These are phyloP conservation scores for Hura crepitans DNA, from an alignment of 441 rosid species.

Conservation along the genomic window DNA sequence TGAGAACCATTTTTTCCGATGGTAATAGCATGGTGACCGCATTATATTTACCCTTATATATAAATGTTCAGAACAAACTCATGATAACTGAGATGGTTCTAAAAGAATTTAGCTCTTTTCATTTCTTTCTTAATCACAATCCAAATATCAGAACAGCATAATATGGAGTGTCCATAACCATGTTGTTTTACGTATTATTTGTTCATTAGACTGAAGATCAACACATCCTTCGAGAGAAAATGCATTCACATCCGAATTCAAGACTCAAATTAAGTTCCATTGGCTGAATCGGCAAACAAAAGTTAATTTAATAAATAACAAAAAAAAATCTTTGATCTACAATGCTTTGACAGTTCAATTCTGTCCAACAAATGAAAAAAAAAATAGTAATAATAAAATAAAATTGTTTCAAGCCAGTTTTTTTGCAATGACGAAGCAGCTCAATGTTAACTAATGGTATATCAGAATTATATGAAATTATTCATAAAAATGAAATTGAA, in stretches of 20 bases:
- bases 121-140: neutral
- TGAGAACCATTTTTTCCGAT: neutral
- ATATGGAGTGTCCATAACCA: neutral
- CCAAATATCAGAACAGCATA: neutral
- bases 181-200: neutral
- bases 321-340: neutral
- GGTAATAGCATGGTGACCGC: too few species aligned
- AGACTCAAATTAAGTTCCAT: neutral
- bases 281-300: neutral
- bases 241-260: neutral
- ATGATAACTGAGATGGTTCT: neutral
- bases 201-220: neutral
- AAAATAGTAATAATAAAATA: neutral
- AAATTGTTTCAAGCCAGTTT: neutral
- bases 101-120: neutral
- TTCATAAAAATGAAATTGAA: too few species aligned
- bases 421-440: neutral
- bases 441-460: neutral
- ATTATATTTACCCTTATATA: too few species aligned
- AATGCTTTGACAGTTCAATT: neutral
- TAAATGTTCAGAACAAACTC: neutral
- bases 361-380: neutral
- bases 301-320: neutral
- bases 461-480: neutral
- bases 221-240: neutral